phyloP scores from a whole-genome alignment of 2,329 filamentous ascomycete species.

The Tothia fuscella region DNA sequence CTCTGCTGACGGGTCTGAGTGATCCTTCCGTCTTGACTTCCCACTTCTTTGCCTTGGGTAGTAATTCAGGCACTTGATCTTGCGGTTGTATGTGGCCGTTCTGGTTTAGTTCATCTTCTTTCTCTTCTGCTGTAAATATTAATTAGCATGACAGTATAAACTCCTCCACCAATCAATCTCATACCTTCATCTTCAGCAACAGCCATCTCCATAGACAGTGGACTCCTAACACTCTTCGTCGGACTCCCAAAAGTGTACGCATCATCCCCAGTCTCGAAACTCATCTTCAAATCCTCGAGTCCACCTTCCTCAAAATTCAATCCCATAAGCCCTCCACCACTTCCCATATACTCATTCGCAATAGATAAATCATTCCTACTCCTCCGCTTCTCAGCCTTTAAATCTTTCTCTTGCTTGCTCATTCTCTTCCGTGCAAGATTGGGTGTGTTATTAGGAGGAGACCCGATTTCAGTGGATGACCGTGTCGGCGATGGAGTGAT shows the following conservation, averaged over 20 bases:
- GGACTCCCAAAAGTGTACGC: conserved; percentile 3
- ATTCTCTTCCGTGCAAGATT: conserved; percentile 3
- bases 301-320: conserved; percentile 4
- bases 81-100: neutral
- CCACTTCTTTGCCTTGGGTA: neutral
- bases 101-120: neutral
- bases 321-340: no score
- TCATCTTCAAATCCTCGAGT: conserved; percentile 9
- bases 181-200: neutral
- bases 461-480: no score
- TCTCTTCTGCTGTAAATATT: no score
- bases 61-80: neutral
- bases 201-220: neutral
- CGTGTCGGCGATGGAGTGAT: no score
- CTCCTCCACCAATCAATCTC: conserved; percentile 1
- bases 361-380: neutral
- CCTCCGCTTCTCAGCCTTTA: neutral
- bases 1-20: conserved; percentile 3
- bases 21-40: conserved; percentile 7
- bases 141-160: neutral
- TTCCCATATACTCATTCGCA: no score
- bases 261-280: conserved; percentile 7
- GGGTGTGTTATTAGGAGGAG: no score
- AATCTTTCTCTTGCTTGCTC: neutral
- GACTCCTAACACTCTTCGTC: neutral